Base-by-base conservation (phyloP, 495 filamentous ascomycete genomes). In the Aspergillus cristatus region DNA sequence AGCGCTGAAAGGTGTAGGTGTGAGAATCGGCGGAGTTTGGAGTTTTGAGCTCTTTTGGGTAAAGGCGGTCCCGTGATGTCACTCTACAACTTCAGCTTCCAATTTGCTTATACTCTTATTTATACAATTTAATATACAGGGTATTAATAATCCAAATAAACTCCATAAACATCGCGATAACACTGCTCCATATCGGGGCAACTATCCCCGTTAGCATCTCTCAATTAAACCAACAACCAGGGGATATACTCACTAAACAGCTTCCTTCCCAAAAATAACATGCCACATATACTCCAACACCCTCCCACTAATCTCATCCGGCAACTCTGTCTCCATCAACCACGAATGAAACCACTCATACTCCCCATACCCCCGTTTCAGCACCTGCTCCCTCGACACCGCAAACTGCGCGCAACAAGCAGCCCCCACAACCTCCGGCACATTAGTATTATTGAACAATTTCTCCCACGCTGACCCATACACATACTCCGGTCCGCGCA, bases 211-310 rank as follows among this genome's bases (percentile, higher is more conserved):
- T 48, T 34, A 57, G 46, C 18, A 32, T 28, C 14, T 1, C 16
- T 5, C 22, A 29, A 18, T n/a, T 29, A 12, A n/a, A 14, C 13
- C 25, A 32, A 35, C 7, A 31, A 26, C 7, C 5, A 6, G 20
- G 15, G 22, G 11, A 15, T 10, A 11, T 39, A 60, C 60, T 53
- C 41, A 63, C 60, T 51, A 53, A n/a, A 63, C 48, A 26, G 54
- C 34, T 29, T 58, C 58, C 50, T 60, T 46, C 37, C 60, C 67
- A 37, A 75, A 81, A 42, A 78, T 66, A 43, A 81, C 73, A 58
- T 86, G 82, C 82, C 82, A 86, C 40, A 76, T 50, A 47, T 79
- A 85, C 58, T 86, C 82, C 62, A 84, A 66, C 12, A 86, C 63
- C 12, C 81, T 50, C 3, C 81, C 82, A 30, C 70, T 77, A 25